Conservation (phyloP, 2,329 filamentous ascomycete genomes). For the Tolypocladium ovalisporum region DNA sequence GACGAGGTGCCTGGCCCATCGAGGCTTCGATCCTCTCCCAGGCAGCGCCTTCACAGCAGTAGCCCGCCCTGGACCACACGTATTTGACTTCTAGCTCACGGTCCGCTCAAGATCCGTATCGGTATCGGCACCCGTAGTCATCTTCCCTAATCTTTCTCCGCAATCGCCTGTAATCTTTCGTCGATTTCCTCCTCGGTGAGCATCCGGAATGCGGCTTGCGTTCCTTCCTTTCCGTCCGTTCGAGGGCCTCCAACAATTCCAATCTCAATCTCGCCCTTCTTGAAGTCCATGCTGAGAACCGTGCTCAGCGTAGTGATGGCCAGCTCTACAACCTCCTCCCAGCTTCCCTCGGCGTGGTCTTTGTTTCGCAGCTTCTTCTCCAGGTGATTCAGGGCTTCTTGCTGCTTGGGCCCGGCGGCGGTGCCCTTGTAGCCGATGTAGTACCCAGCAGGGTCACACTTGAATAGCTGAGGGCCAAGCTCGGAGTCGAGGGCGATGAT, state of each 20-base stretch:
- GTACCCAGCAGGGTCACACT: constrained; percentile 96
- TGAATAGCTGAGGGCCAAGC: constrained; percentile 89
- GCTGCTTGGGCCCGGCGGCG: constrained; percentile 92
- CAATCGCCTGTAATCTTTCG: constrained; percentile 93
- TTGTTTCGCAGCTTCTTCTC: constrained; percentile 99
- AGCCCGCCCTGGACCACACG: background rate
- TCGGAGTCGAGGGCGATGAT: constrained; percentile 91
- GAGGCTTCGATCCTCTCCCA: background rate
- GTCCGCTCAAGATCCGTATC: background rate
- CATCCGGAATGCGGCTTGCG: constrained; percentile 68
- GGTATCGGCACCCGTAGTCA: background rate
- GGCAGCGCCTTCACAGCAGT: background rate
- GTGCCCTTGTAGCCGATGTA: constrained; percentile 98
- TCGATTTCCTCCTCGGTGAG: constrained; percentile 98
- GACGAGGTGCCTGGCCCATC: background rate
- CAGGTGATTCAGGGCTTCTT: constrained; percentile 94
- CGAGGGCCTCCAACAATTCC: constrained; percentile 88
- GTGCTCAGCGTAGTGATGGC: constrained; percentile 93
- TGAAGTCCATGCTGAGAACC: constrained; percentile 97
- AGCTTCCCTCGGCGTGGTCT: constrained; percentile 80
- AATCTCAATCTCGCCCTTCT: constrained; percentile 97
- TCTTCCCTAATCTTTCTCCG: constrained; percentile 78
- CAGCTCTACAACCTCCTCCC: constrained; percentile 96
- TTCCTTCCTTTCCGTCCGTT: constrained; percentile 72
- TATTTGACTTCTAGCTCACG: background rate